Percentiles rank a stretch among this genome's conserved stretches.
These are phyloP conservation scores for Afroboletus lepidellus DNA, from an alignment of 1,284 basidiomycete species.

Conservation along the genomic window DNA sequence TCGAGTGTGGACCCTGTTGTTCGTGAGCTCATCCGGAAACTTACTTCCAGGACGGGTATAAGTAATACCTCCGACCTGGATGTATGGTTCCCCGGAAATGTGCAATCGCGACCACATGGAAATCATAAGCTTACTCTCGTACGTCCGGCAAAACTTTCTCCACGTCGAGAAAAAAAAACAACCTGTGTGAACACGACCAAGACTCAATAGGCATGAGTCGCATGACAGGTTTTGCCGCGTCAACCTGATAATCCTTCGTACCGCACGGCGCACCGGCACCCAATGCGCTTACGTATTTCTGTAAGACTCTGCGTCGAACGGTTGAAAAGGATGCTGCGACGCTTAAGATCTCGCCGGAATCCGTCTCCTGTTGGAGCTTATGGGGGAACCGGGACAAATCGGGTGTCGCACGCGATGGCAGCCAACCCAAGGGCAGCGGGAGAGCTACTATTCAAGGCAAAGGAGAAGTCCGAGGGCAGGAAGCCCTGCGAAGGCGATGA, in stretches of 20 bases:
- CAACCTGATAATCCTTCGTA: not conserved
- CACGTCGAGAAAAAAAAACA: not conserved
- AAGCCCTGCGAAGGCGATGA: not conserved
- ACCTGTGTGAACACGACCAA: not conserved
- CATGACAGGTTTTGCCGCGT: not conserved
- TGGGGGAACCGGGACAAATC: not conserved
- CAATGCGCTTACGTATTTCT: not conserved
- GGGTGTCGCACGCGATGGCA: not conserved
- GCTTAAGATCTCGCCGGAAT: not conserved
- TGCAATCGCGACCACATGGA: not conserved
- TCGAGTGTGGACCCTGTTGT: not conserved
- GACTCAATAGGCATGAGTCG: not conserved
- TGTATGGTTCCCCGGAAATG: not conserved
- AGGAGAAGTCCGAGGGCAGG: not conserved
- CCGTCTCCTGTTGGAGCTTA: not conserved
- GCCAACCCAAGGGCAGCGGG: not conserved
- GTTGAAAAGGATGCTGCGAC: not conserved
- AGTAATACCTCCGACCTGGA: not conserved
- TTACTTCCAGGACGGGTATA: not conserved
- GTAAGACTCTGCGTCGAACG: not conserved
- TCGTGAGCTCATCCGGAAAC: constrained; percentile 1
- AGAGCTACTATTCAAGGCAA: not conserved
- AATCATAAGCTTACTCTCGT: not conserved
- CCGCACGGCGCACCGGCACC: not conserved
- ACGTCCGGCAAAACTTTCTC: not conserved